Conservation (phyloP, 768 basidiomycete species). For the Amanita exitialis region DNA sequence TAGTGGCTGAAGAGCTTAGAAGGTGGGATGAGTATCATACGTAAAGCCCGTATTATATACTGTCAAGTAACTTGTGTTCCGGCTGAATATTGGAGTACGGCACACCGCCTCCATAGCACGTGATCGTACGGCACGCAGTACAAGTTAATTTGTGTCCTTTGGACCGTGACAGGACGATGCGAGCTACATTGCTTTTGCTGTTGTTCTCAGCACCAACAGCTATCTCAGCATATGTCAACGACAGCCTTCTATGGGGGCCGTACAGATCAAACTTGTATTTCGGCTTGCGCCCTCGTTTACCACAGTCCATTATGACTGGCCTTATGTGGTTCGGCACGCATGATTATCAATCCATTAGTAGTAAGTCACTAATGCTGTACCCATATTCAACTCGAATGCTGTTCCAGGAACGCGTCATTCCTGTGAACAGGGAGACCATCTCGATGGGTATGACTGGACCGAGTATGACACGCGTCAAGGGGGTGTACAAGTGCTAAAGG, state of each 20-base stretch:
- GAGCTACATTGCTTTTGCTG: constrained; percentile 17
- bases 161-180: background rate
- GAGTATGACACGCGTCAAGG: constrained; percentile 80
- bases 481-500: constrained; percentile 77
- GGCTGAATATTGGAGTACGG: background rate
- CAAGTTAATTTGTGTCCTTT: background rate
- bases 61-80: background rate
- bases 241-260: constrained; percentile 69
- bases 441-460: constrained; percentile 81
- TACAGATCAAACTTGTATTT: constrained; percentile 96
- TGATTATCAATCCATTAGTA: constrained; percentile 61
- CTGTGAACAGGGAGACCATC: constrained; percentile 79
- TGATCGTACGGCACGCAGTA: constrained; percentile 3
- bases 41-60: background rate
- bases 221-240: constrained; percentile 30
- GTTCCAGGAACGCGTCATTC: constrained; percentile 66
- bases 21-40: background rate
- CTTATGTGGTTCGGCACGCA: constrained; percentile 92
- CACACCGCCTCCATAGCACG: background rate
- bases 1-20: background rate
- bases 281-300: constrained; percentile 76
- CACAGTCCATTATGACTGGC: constrained; percentile 87
- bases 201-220: constrained; percentile 32
- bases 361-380: constrained; percentile 27
- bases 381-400: constrained; percentile 4